Conservation (phyloP, 2,329 filamentous ascomycete species). For the Calonectria pseudoturangicola region DNA sequence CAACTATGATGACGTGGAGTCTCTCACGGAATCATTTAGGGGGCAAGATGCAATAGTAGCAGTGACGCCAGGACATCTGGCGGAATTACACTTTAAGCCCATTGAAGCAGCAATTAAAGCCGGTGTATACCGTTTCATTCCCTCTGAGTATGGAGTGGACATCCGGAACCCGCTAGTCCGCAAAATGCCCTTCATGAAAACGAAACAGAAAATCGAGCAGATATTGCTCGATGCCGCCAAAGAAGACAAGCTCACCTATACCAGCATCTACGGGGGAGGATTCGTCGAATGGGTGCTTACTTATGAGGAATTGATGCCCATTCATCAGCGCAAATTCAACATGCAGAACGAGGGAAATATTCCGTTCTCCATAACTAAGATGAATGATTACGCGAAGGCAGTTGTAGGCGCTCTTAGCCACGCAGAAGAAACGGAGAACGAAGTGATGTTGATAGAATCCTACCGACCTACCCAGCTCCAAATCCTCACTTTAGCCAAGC, state of each 20-base stretch:
- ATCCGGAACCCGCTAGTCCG: conserved; percentile 1
- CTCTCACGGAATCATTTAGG: neutral
- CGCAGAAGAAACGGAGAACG: conserved; percentile 4
- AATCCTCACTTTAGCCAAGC: neutral
- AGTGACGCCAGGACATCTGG: neutral
- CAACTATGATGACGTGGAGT: neutral
- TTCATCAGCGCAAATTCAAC: neutral
- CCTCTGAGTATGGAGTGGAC: neutral
- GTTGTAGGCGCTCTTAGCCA: neutral
- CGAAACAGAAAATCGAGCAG: neutral
- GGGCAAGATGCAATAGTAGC: neutral
- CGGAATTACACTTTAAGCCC: conserved; percentile 2
- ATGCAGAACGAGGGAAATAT: neutral
- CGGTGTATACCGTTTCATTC: conserved; percentile 4
- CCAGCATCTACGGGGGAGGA: neutral
- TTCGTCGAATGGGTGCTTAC: neutral
- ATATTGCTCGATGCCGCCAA: neutral
- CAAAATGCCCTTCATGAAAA: conserved; percentile 4
- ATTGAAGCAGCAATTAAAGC: conserved; percentile 7
- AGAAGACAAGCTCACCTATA: neutral
- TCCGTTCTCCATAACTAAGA: neutral
- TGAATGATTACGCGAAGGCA: conserved; percentile 1
- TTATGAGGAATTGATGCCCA: conserved; percentile 5
- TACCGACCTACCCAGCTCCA: conserved; percentile 9
- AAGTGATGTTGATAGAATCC: conserved; percentile 6